Evolutionary conservation across 352 stramenopile species (phyloP), one percentile per base, ranked within the genome.

Genomic region (Phytophthora kernoviae): DNA sequence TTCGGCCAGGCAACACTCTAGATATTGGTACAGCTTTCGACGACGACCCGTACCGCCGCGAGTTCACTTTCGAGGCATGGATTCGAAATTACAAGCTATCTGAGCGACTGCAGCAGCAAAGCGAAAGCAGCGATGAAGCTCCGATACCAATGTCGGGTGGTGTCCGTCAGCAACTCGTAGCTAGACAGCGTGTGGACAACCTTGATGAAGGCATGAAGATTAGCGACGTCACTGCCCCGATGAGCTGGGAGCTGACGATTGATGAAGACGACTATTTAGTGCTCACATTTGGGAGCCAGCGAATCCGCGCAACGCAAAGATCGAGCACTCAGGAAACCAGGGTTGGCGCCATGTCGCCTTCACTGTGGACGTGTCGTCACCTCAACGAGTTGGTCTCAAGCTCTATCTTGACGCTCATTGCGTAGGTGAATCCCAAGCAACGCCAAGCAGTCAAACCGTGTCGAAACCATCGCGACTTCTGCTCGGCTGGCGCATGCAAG

Each of bases 21-120:
- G 85, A 94, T 33, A 64, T 94, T 39, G 83, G 73, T 37, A 73
- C 80, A 10, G 69, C 66, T 15, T 94, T 88, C 56, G 85, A 94
- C 55, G 83, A 94, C 24, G 85, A 94, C 42, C 85, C 85, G 49
- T 94, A 93, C 52, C 75, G 85, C 17, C 79, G 85, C 30, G 85
- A 90, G 58, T 62, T 94, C 39, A 91, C 85, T 7, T 74, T 92
- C 30, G 85, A 94, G 47, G 66, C 58, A n/a, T 94, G 85, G 85
- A 52, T 91, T 21, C 79, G 80, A 32, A 88, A 90, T 63, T 80
- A 77, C 52, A 61, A 51, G 22, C 51, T 88, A 20, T 66, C 65
- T 2, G 42, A 52, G 6, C 50, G 64, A 12, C 33, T 74, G 5
- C 65, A 77, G 51, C 73, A 84, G 39, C 36, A 61, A 5, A 36